phyloP scores from a whole-genome alignment of 305 asterid genomes.

The Fraxinus greggii region DNA sequence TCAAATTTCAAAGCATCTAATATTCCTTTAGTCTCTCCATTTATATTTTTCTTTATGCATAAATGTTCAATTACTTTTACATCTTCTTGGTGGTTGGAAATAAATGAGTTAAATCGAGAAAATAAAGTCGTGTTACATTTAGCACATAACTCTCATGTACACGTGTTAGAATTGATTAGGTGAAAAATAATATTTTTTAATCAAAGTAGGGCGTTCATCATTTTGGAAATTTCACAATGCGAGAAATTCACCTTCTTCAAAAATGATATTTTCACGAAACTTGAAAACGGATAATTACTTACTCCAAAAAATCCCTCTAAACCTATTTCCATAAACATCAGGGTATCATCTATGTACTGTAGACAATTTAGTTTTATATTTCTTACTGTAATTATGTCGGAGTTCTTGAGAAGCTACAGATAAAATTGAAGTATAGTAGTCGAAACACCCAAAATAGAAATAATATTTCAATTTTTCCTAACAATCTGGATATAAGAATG shows the following conservation, averaged over 20 bases:
- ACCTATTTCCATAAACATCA: not conserved
- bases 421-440: not conserved
- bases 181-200: not conserved
- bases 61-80: not conserved
- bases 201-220: not conserved
- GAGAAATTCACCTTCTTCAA: not conserved
- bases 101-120: not conserved
- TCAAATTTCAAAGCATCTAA: not conserved
- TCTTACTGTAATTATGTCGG: too few relatives aligned
- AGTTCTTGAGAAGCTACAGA: too few relatives aligned
- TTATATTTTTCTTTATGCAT: not conserved
- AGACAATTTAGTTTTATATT: not conserved
- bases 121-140: not conserved
- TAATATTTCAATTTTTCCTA: too few relatives aligned
- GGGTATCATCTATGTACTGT: not conserved
- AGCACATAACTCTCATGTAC: not conserved
- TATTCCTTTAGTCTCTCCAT: not conserved
- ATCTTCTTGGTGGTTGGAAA: not conserved
- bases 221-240: too few relatives aligned
- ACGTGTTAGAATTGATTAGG: not conserved
- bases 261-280: not conserved
- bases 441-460: not conserved
- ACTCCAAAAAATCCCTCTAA: not conserved
- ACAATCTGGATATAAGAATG: too few relatives aligned
- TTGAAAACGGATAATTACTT: not conserved